Evolutionary conservation across 257 asterid genomes (phyloP).

Genomic region (Paulownia fortunei): DNA sequence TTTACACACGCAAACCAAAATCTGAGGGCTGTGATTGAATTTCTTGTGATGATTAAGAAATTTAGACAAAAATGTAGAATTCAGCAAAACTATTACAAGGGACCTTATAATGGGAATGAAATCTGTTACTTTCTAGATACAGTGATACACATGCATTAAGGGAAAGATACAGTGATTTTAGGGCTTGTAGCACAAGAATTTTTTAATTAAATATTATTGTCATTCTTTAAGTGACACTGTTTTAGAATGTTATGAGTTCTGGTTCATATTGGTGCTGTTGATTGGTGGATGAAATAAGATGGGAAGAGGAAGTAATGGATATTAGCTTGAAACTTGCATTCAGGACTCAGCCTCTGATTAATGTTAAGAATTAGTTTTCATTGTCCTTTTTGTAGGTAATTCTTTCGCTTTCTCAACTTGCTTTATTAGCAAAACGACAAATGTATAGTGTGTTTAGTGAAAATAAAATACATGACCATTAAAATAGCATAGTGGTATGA

Average conservation of each 20-base stretch:
- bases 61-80: neutral
- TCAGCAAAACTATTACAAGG: neutral
- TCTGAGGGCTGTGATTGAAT: constrained; percentile 5
- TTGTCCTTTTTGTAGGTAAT: neutral
- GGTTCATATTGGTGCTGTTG: neutral
- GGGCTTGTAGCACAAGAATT: neutral
- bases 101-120: neutral
- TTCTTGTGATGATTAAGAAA: constrained; percentile 22
- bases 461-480: neutral
- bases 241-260: constrained; percentile 1
- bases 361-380: neutral
- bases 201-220: neutral
- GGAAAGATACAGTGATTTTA: neutral
- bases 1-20: neutral
- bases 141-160: too few species aligned
- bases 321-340: constrained; percentile 4
- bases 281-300: neutral
- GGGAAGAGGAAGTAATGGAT: neutral
- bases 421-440: neutral
- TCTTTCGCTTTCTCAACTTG: neutral
- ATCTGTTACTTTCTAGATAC: neutral
- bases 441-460: neutral
- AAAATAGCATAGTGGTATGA: constrained; percentile 5
- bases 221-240: neutral
- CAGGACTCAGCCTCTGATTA: neutral